phyloP scores from a whole-genome alignment of 352 stramenopile species.

The Globisporangium splendens region DNA sequence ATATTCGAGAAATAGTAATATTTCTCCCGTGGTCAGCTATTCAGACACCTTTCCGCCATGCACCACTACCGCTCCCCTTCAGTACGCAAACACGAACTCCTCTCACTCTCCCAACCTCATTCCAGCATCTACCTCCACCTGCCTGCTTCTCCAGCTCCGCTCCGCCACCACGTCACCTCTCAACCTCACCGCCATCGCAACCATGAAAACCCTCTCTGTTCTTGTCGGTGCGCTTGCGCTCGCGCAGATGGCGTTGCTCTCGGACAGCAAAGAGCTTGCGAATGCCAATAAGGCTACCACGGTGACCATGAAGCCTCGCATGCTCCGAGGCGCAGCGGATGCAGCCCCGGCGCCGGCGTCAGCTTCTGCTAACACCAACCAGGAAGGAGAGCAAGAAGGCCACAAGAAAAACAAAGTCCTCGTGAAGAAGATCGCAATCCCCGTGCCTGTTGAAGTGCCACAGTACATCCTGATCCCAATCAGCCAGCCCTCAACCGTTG shows the following conservation, averaged over 20 bases:
- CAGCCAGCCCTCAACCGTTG: not conserved
- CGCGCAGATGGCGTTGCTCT: conserved; percentile 1
- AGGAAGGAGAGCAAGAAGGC: not conserved
- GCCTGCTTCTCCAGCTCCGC: not conserved
- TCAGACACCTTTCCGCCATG: too few relatives aligned
- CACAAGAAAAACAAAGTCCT: conserved; percentile 1
- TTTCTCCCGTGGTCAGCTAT: too few relatives aligned
- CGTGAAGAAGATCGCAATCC: conserved; percentile 5
- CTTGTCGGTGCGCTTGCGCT: conserved; percentile 2
- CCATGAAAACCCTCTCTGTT: conserved; percentile 5
- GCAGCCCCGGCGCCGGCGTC: too few relatives aligned
- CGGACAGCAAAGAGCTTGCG: not conserved
- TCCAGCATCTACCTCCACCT: not conserved
- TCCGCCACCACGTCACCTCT: not conserved
- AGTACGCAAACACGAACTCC: too few relatives aligned
- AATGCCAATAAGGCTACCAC: not conserved
- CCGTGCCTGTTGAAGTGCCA: conserved; percentile 2
- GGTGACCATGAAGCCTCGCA: too few relatives aligned
- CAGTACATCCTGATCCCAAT: conserved; percentile 6
- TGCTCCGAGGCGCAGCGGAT: too few relatives aligned
- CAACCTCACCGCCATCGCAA: not conserved
- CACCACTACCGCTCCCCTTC: too few relatives aligned
- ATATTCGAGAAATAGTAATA: too few relatives aligned
- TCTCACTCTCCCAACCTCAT: not conserved
- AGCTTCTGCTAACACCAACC: too few relatives aligned